phyloP scores from a whole-genome alignment of 805 yeast genomes.

The Barnettozyma sucrosica region DNA sequence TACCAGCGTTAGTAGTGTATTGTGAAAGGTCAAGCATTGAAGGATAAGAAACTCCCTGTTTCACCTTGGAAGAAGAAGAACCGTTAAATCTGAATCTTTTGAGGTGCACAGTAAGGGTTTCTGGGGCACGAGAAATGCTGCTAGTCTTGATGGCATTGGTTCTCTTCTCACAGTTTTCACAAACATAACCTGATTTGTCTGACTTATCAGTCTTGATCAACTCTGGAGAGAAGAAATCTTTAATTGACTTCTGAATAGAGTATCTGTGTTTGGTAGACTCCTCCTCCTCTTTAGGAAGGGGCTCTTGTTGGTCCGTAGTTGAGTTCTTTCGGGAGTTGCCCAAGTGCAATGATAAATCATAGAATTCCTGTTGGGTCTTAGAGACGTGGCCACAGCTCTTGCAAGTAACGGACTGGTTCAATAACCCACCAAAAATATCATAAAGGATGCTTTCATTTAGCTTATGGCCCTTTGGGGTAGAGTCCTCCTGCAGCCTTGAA shows the following conservation, averaged over 20 bases:
- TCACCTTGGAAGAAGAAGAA: conserved; percentile 72
- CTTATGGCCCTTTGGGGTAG: conserved; percentile 85
- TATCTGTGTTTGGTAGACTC: conserved; percentile 35
- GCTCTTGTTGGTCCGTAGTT: conserved; percentile 5
- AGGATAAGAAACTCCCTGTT: conserved; percentile 80
- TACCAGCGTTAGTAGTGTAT: conserved; percentile 43
- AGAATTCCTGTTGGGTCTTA: conserved; percentile 86
- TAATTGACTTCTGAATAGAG: conserved; percentile 67
- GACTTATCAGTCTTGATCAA: conserved; percentile 59
- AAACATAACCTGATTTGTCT: conserved; percentile 74
- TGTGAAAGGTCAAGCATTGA: conserved; percentile 66
- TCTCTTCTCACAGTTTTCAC: conserved; percentile 76
- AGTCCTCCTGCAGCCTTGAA: conserved; percentile 84
- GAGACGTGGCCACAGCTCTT: conserved; percentile 75
- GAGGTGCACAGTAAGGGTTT: conserved; percentile 77
- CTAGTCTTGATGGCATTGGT: conserved; percentile 76
- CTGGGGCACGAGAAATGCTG: conserved; percentile 78
- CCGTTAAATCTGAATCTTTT: conserved; percentile 90
- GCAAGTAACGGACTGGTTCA: conserved; percentile 83
- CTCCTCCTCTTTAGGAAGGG: conserved; percentile 10
- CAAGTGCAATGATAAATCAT: conserved; percentile 82
- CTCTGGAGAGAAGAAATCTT: conserved; percentile 82
- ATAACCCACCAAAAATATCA: conserved; percentile 89
- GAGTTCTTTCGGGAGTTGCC: conserved; percentile 23
- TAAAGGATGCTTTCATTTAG: conserved; percentile 76